Conservation (phyloP, 352 stramenopile species). For the Pythium dissimile region DNA sequence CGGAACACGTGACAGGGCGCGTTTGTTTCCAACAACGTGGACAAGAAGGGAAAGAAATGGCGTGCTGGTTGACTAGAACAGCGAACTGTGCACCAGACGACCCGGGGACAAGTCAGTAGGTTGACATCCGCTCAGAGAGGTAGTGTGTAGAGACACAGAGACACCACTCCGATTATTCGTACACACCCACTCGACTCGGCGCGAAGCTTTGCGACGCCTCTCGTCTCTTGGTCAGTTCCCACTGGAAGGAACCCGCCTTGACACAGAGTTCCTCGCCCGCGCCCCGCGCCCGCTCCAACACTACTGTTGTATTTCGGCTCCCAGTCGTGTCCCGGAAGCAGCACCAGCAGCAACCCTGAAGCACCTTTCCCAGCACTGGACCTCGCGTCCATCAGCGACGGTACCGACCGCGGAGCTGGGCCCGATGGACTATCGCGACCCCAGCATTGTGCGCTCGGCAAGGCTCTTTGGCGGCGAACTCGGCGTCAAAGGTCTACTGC, state of each 20-base stretch:
- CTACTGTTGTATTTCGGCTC: no score
- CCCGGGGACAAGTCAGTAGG: background rate
- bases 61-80: background rate
- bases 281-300: no score
- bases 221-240: background rate
- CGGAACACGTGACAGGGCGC: background rate
- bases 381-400: slow-evolving; percentile 16
- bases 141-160: background rate
- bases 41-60: background rate
- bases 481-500: slow-evolving; percentile 58
- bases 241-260: slow-evolving; percentile 9
- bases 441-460: slow-evolving; percentile 23
- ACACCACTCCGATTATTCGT: background rate
- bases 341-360: slow-evolving; percentile 18
- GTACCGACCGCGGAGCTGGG: slow-evolving; percentile 23
- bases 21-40: background rate
- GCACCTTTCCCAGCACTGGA: slow-evolving; percentile 7
- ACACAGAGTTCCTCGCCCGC: background rate
- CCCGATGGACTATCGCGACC: slow-evolving; percentile 27
- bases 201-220: background rate
- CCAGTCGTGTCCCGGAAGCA: background rate
- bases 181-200: background rate
- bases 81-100: slow-evolving; percentile 15
- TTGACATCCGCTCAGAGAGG: no score
- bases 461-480: slow-evolving; percentile 52